phyloP scores from a whole-genome alignment of 2,329 filamentous ascomycete species.

The Phialophora chinensis region DNA sequence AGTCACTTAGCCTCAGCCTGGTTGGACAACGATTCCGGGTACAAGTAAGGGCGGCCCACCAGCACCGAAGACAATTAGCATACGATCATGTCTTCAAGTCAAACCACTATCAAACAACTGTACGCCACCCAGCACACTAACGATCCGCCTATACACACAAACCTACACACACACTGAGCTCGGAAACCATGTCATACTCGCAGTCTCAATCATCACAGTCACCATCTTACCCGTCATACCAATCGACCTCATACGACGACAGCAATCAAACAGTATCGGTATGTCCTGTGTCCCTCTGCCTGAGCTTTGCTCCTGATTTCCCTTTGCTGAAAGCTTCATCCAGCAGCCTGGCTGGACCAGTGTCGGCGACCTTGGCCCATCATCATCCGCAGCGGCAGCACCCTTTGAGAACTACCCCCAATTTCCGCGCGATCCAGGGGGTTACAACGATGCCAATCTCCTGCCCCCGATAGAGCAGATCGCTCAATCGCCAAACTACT shows the following conservation, averaged over 20 bases:
- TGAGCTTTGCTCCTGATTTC: conserved; percentile 7
- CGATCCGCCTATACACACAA: conserved; percentile 25
- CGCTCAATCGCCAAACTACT: conserved; percentile 32
- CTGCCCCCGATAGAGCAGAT: conserved; percentile 21
- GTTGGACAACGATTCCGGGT: conserved; percentile 2
- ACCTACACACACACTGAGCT: background rate
- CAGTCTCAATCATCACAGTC: conserved; percentile 22
- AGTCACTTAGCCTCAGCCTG: background rate
- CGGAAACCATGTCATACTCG: conserved; percentile 30
- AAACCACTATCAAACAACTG: conserved; percentile 24
- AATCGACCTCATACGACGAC: conserved; percentile 26
- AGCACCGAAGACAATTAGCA: conserved; percentile 25
- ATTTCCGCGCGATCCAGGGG: conserved; percentile 12
- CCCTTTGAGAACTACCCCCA: conserved; percentile 25
- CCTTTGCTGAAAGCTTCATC: conserved; percentile 16
- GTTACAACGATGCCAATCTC: conserved; percentile 22
- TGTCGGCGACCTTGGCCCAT: conserved; percentile 19
- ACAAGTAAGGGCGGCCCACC: conserved; percentile 14
- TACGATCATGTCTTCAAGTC: conserved; percentile 20
- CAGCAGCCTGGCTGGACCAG: conserved; percentile 31
- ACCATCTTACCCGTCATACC: conserved; percentile 27
- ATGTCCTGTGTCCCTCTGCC: conserved; percentile 12
- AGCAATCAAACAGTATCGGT: conserved; percentile 10
- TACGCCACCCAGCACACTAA: conserved; percentile 13
- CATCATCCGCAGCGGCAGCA: conserved; percentile 22